Percentiles rank a stretch among this genome's conserved stretches.
phyloP scores from a whole-genome alignment of 257 asterid genomes.

The Solanum lycopersicoides region DNA sequence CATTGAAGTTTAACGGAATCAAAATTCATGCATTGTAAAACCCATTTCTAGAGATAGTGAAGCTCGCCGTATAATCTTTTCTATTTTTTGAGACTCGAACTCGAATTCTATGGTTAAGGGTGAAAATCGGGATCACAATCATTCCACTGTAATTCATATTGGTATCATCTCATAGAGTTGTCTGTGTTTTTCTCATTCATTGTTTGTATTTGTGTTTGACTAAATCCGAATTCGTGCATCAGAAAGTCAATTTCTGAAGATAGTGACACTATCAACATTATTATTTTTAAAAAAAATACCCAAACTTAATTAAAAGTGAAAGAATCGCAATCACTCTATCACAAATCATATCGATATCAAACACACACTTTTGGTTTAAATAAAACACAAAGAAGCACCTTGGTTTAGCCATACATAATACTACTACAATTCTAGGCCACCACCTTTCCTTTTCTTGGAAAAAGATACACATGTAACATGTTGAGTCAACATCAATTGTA shows the following conservation, averaged over 20 bases:
- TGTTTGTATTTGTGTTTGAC: rapidly evolving
- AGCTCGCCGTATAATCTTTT: not conserved
- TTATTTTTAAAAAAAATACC: not conserved
- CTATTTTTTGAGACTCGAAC: not conserved
- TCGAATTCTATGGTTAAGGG: rapidly evolving
- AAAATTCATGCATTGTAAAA: too few relatives aligned
- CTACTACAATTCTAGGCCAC: not conserved
- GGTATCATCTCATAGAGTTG: not conserved
- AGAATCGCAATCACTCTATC: rapidly evolving
- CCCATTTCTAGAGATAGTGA: not conserved
- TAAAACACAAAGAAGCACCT: not conserved
- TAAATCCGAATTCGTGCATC: not conserved
- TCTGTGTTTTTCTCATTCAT: not conserved
- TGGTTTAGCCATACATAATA: not conserved
- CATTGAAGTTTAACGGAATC: rapidly evolving
- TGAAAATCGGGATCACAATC: not conserved
- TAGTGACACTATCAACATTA: not conserved
- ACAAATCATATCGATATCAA: not conserved
- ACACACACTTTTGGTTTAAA: not conserved
- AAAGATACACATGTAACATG: not conserved
- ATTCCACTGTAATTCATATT: not conserved
- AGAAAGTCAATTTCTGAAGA: not conserved
- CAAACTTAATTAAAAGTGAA: not conserved
- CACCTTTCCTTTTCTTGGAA: not conserved
- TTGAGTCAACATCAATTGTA: not conserved